Evolutionary conservation across 768 basidiomycete genomes (phyloP).

Genomic region (Psilocybe subaeruginosa): DNA sequence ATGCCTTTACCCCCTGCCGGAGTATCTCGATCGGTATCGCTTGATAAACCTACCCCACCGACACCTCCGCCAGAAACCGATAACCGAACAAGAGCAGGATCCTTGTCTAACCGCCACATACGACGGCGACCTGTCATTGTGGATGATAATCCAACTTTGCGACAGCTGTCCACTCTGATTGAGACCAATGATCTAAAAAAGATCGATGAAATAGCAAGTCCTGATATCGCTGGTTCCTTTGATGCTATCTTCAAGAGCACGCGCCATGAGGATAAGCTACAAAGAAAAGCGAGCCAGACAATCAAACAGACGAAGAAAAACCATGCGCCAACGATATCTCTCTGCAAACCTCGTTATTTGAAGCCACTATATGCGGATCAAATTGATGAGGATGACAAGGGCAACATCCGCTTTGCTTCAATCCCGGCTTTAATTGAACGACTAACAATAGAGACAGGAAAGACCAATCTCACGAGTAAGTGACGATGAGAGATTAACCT

Average conservation of each 20-base stretch:
- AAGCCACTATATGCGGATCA: slow-evolving; percentile 62
- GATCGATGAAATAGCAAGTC: slow-evolving; percentile 32
- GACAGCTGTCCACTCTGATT: slow-evolving; percentile 38
- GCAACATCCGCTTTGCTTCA: slow-evolving; percentile 69
- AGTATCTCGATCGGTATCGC: slow-evolving; percentile 19
- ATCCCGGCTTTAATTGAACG: slow-evolving; percentile 73
- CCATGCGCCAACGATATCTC: slow-evolving; percentile 1
- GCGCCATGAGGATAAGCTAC: slow-evolving; percentile 13
- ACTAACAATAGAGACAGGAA: slow-evolving; percentile 49
- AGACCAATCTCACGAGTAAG: slow-evolving; percentile 58
- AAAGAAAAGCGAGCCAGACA: slow-evolving; percentile 20
- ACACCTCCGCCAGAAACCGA: slow-evolving; percentile 25
- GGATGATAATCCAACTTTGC: slow-evolving; percentile 37
- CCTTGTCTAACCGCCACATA: slow-evolving; percentile 31
- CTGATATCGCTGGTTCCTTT: slow-evolving; percentile 28
- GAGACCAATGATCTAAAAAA: slow-evolving; percentile 38
- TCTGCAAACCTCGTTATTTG: slow-evolving; percentile 57
- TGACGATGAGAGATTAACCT: slow-evolving; percentile 17
- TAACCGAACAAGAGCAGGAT: slow-evolving; percentile 25
- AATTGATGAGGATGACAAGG: slow-evolving; percentile 66
- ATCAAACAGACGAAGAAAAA: slow-evolving; percentile 19
- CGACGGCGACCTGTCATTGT: slow-evolving; percentile 41
- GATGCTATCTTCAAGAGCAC: slow-evolving; percentile 22
- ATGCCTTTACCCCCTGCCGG: slow-evolving; percentile 37
- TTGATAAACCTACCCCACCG: slow-evolving; percentile 38